Evolutionary conservation across 2,329 filamentous ascomycete species (phyloP), one percentile per base, ranked within the genome.

Genomic region (Camillea tinctor): DNA sequence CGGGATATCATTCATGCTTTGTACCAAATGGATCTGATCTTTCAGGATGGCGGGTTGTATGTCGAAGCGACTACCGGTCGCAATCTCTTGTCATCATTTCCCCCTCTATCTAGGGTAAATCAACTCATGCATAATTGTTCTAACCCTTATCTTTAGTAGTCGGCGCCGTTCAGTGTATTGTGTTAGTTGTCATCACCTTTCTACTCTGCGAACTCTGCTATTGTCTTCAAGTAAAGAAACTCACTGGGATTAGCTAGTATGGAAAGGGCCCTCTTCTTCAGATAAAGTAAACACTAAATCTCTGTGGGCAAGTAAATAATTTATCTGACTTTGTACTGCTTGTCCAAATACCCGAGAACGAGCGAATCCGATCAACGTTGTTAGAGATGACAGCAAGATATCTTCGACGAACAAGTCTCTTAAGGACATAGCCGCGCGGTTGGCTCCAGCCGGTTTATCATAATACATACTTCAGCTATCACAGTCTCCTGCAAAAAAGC

Each of bases 211-310:
- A 44, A 44, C 2, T 44, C 2, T 15, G 11, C 4, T 6, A 11
- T 17, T 15, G 4, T 44, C 36, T 44, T 15, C 6, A 44, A 11
- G 36, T n/a, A 44, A 15, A 44, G 6, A 44, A 44, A 5, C 1
- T 44, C 36, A 15, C 36, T 2, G 36, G 36, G 11, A 4, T 58
- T 20, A 57, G 55, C 59, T 55, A 60, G 26, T 58, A 60, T 22
- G 57, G 59, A 15, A 60, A 26, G n/a, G 51, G 26, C 3, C 22
- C 5, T 55, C 15, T 54, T 3, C 24, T 20, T 9, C 15, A 2
- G 48, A 55, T 55, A 2, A 15, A 48, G 52, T 57, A 57, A 15
- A 60, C 52, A 21, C n/a, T n/a, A n/a, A n/a, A n/a, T n/a, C n/a
- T n/a, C n/a, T n/a, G n/a, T n/a, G n/a, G n/a, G n/a, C n/a, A n/a